These are phyloP conservation scores for Podospora didyma DNA, from an alignment of 495 filamentous ascomycete genomes.

Conservation along the genomic window DNA sequence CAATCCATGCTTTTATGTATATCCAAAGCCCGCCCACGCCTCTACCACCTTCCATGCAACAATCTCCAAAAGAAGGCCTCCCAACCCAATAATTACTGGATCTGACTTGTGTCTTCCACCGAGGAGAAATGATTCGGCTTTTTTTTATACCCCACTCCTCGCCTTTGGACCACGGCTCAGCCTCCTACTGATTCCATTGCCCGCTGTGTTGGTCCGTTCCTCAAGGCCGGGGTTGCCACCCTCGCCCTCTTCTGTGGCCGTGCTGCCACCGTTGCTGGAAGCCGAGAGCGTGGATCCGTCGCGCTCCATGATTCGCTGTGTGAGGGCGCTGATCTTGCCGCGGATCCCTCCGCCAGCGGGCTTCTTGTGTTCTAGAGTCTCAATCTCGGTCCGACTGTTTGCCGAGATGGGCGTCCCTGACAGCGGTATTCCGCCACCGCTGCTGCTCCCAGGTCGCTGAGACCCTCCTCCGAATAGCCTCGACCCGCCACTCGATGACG, in stretches of 20 bases:
- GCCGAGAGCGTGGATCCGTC: constrained; percentile 12
- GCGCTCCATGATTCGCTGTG: constrained; percentile 32
- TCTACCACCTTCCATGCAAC: no score
- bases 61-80: no score
- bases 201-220: not conserved
- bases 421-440: not conserved
- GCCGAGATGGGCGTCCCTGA: not conserved
- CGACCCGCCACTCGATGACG: constrained; percentile 26
- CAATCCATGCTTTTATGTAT: not conserved
- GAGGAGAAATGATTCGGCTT: not conserved
- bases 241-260: constrained; percentile 1
- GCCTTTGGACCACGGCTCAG: constrained; percentile 12
- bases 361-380: constrained; percentile 16
- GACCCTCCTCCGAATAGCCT: constrained; percentile 19
- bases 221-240: not conserved
- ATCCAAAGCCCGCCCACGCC: not conserved
- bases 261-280: not conserved
- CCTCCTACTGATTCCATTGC: constrained; percentile 7
- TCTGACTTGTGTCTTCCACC: not conserved
- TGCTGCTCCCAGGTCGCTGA: constrained; percentile 19
- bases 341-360: constrained; percentile 26
- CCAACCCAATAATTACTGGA: not conserved
- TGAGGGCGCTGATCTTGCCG: constrained; percentile 37
- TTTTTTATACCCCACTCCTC: not conserved
- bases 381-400: not conserved